Percentiles rank a stretch among this genome's conserved stretches.
Evolutionary conservation across 2,329 filamentous ascomycete genomes (phyloP).

Genomic region (Stachybotrys echinatus): DNA sequence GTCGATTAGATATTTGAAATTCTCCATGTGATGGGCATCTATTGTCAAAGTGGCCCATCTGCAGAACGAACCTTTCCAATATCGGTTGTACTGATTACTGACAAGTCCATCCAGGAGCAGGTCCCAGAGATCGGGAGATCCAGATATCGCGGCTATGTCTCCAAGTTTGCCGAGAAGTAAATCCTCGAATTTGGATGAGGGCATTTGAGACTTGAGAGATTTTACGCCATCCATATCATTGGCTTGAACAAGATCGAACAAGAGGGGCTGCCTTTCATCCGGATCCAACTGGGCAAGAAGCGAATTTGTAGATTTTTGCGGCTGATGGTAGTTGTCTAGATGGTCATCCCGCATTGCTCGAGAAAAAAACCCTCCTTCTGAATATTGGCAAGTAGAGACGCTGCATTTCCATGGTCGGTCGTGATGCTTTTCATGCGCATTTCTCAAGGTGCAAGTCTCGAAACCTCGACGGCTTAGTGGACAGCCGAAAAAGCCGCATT

Average conservation of each 20-base stretch:
- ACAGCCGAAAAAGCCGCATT: slow-evolving; percentile 4
- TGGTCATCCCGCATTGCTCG: slow-evolving; percentile 15
- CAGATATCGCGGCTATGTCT: too few relatives aligned
- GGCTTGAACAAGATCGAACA: background rate
- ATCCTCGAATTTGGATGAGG: too few relatives aligned
- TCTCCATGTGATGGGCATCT: too few relatives aligned
- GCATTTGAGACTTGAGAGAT: background rate
- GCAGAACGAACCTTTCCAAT: too few relatives aligned
- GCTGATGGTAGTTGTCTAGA: slow-evolving; percentile 4
- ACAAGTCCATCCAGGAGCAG: too few relatives aligned
- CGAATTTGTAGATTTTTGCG: too few relatives aligned
- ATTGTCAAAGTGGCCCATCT: too few relatives aligned
- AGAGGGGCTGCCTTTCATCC: background rate
- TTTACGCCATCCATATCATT: background rate
- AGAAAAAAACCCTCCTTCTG: slow-evolving; percentile 13
- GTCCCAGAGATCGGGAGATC: too few relatives aligned
- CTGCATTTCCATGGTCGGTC: slow-evolving; percentile 16
- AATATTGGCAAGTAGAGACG: slow-evolving; percentile 12
- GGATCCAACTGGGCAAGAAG: background rate
- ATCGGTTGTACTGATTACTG: too few relatives aligned
- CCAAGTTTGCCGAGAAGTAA: too few relatives aligned
- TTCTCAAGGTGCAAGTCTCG: background rate
- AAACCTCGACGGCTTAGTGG: background rate
- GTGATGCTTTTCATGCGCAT: slow-evolving; percentile 3
- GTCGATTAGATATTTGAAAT: too few relatives aligned